Percentiles rank a stretch among this genome's conserved stretches.
Conservation (phyloP, 2,329 filamentous ascomycete species). For the Exophiala spinifera region DNA sequence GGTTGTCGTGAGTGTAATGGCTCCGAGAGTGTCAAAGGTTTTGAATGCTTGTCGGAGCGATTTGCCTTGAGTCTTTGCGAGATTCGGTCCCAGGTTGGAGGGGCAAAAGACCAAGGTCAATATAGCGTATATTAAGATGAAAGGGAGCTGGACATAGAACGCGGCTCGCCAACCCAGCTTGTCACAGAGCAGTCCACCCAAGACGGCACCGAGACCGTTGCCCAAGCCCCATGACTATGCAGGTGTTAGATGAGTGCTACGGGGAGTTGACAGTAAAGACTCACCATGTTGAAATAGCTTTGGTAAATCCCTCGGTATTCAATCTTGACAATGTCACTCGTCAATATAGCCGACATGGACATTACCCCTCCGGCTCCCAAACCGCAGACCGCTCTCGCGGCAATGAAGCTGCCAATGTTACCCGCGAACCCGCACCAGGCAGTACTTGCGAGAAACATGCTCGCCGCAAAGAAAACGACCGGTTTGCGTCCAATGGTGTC, state of each 20-base stretch:
- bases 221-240: slow-evolving; percentile 21
- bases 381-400: slow-evolving; percentile 68
- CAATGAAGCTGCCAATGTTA: slow-evolving; percentile 67
- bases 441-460: slow-evolving; percentile 63
- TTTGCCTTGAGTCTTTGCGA: slow-evolving; percentile 44
- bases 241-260: no score
- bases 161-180: slow-evolving; percentile 71
- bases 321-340: slow-evolving; percentile 60
- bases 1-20: slow-evolving; percentile 51
- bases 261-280: not conserved
- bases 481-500: slow-evolving; percentile 63
- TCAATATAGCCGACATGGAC: slow-evolving; percentile 35
- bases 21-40: slow-evolving; percentile 58
- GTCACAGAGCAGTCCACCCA: slow-evolving; percentile 69
- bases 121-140: slow-evolving; percentile 47
- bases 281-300: slow-evolving; percentile 52
- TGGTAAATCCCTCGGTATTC: slow-evolving; percentile 71
- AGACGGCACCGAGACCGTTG: slow-evolving; percentile 57
- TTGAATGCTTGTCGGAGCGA: slow-evolving; percentile 50
- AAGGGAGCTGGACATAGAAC: slow-evolving; percentile 61
- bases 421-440: slow-evolving; percentile 66
- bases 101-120: slow-evolving; percentile 44
- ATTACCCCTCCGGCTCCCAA: slow-evolving; percentile 70
- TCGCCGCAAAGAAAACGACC: slow-evolving; percentile 62
- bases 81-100: slow-evolving; percentile 46